A percentile compares a stretch with the other conserved stretches of the same genome.
Evolutionary conservation across 345 rosid genomes (phyloP).

Genomic region (Lepidium africanum): DNA sequence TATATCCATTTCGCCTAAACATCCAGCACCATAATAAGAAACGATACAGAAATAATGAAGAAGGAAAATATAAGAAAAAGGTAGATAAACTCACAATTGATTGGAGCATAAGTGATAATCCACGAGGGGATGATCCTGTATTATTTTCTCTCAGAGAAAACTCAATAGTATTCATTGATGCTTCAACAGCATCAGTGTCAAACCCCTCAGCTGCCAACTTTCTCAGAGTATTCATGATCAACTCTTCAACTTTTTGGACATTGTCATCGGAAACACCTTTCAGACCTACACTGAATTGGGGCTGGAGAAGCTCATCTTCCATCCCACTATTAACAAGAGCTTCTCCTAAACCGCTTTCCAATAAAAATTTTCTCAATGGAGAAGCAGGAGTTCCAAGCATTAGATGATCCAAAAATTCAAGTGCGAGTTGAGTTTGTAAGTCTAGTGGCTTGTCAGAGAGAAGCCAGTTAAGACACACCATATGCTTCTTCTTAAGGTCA

Average conservation of each 20-base stretch:
- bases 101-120: slow-evolving; percentile 77
- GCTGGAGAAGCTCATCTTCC: slow-evolving; percentile 92
- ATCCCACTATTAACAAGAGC: slow-evolving; percentile 86
- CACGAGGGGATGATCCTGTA: slow-evolving; percentile 91
- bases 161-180: slow-evolving; percentile 93
- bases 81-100: slow-evolving; percentile 47
- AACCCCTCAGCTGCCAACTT: slow-evolving; percentile 80
- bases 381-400: slow-evolving; percentile 94
- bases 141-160: slow-evolving; percentile 87
- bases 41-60: not conserved
- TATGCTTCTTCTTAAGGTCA: slow-evolving; percentile 73
- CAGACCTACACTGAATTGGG: slow-evolving; percentile 84
- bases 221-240: slow-evolving; percentile 56
- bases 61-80: not conserved
- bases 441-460: slow-evolving; percentile 77
- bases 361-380: slow-evolving; percentile 73
- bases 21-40: not conserved
- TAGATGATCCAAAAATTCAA: slow-evolving; percentile 85
- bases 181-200: slow-evolving; percentile 80
- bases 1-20: slow-evolving; percentile 92
- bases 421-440: slow-evolving; percentile 75
- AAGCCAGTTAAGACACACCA: slow-evolving; percentile 93
- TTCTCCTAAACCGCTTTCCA: slow-evolving; percentile 91
- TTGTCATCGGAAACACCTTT: slow-evolving; percentile 73
- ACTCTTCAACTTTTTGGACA: slow-evolving; percentile 64